Base-by-base conservation (phyloP, 139 green algal species). In the Micromonas commoda region DNA sequence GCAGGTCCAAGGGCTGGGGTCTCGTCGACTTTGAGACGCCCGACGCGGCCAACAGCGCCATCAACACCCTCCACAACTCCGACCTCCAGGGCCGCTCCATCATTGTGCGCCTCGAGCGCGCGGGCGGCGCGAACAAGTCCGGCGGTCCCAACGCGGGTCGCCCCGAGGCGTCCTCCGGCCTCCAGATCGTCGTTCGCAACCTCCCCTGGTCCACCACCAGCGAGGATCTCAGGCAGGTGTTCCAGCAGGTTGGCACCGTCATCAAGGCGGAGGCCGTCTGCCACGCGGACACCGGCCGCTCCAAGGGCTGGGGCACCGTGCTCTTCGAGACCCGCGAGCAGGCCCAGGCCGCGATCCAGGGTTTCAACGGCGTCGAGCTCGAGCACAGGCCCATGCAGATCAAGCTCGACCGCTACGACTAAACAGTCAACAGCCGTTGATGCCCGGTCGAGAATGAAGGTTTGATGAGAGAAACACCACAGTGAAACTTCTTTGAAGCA, bases 1-100 rank as follows among this genome's bases (percentile, higher is more conserved):
- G 68, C 9, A 23, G 64, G 19, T 67, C 66, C 24, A 74, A 90
- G 85, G 89, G 89, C 3, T 93, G 88, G 78, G 88, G 89, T 37
- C 86, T 93, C 2, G 88, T 94, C n/a, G 90, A 96, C 81, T 96
- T 92, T 77, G 88, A 91, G 73, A 86, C 80, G 0, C 37, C 86
- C 3, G 86, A 91, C 23, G 80, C 88, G 64, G 90, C 91, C 0
- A 78, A 82, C 5, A 68, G 39, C 0, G 89, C 90, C n/a, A 93
- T 96, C 66, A 32, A 53, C 57, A 32, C 19, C 5, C 31, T 74
- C 57, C 32, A 65, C 78, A 54, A 68, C 35, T 45, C 78, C n/a
- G 72, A 76, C 21, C 35, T 89, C 54, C 77, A 86, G 28, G 87
- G 83, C n/a, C 72, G 78, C 24, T 80, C 53, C 33, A 88, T 89